Conservation (phyloP, 768 basidiomycete species). For the Agaricus sinodeliciosus region DNA sequence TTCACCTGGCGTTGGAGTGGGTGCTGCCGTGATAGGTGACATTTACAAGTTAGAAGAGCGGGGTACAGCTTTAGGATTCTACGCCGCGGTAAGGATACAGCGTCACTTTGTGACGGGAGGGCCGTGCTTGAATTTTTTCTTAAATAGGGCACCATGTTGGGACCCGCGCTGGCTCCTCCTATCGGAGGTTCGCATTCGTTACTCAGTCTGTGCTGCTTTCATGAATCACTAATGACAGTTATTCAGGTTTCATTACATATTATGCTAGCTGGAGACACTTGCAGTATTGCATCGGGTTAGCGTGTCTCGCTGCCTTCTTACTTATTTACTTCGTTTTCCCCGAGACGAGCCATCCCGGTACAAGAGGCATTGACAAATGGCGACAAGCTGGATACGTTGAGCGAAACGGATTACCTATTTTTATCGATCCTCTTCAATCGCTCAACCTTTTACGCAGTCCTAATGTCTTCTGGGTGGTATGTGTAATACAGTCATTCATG, state of each 20-base stretch:
- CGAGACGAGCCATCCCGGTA: conserved; percentile 60
- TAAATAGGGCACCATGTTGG: neutral
- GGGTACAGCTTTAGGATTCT: conserved; percentile 48
- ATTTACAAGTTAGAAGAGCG: conserved; percentile 56
- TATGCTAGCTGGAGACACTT: conserved; percentile 50
- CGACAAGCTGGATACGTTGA: conserved; percentile 13
- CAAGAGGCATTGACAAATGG: conserved; percentile 46
- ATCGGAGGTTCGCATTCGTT: conserved; percentile 34
- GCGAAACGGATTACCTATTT: conserved; percentile 21
- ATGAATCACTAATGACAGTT: too few relatives aligned
- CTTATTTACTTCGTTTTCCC: conserved; percentile 44
- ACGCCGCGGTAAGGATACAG: conserved; percentile 33
- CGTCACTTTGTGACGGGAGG: neutral
- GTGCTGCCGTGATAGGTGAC: conserved; percentile 51
- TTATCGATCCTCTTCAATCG: conserved; percentile 48
- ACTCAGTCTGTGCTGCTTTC: neutral
- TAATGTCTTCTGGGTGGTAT: conserved; percentile 42
- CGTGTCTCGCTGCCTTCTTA: conserved; percentile 29
- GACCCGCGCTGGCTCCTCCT: conserved; percentile 41
- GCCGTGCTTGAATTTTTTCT: neutral
- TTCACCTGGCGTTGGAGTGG: conserved; percentile 45
- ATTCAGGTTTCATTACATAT: conserved; percentile 3
- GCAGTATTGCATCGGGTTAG: conserved; percentile 34
- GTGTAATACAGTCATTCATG: conserved; percentile 15
- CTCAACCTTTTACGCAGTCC: conserved; percentile 45